These are phyloP conservation scores for Thelephora aurantiotincta DNA, from an alignment of 768 basidiomycete genomes.

Conservation along the genomic window DNA sequence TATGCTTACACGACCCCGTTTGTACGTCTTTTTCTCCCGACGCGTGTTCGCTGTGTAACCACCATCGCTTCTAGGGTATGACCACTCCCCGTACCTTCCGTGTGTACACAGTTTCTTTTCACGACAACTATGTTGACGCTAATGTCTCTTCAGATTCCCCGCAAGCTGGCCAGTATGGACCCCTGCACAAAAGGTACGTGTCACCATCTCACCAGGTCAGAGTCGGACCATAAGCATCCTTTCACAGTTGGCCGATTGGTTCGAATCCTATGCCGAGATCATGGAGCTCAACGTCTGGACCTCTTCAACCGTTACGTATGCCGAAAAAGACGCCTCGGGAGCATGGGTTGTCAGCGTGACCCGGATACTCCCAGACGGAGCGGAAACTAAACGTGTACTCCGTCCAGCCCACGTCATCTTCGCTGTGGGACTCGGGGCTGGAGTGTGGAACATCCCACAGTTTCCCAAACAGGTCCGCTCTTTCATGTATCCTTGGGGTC, in stretches of 20 bases:
- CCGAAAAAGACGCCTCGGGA: constrained; percentile 8
- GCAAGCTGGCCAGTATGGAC: constrained; percentile 24
- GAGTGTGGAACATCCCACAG: constrained; percentile 22
- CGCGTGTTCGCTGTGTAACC: background rate
- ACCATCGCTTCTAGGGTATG: constrained; percentile 22
- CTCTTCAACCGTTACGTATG: constrained; percentile 19
- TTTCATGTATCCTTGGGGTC: background rate
- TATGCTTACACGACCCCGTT: constrained; percentile 21
- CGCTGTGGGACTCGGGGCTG: constrained; percentile 26
- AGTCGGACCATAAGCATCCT: background rate
- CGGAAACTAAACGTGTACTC: constrained; percentile 17
- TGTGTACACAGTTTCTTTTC: constrained; percentile 11
- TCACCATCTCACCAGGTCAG: background rate
- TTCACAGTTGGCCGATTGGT: constrained; percentile 46
- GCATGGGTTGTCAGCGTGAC: constrained; percentile 17
- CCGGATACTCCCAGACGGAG: constrained; percentile 15
- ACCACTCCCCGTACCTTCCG: constrained; percentile 43
- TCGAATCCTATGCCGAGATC: constrained; percentile 45
- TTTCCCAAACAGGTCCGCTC: constrained; percentile 15
- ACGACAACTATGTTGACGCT: background rate
- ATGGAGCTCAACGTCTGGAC: constrained; percentile 57
- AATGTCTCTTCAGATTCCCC: constrained; percentile 12
- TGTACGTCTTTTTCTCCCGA: constrained; percentile 9
- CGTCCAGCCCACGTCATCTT: constrained; percentile 22
- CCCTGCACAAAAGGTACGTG: constrained; percentile 34